A percentile compares a stretch with the other conserved stretches of the same genome.
Conservation (phyloP, 192 early-diverging fungal genomes). For the Helicostylum pulchrum region DNA sequence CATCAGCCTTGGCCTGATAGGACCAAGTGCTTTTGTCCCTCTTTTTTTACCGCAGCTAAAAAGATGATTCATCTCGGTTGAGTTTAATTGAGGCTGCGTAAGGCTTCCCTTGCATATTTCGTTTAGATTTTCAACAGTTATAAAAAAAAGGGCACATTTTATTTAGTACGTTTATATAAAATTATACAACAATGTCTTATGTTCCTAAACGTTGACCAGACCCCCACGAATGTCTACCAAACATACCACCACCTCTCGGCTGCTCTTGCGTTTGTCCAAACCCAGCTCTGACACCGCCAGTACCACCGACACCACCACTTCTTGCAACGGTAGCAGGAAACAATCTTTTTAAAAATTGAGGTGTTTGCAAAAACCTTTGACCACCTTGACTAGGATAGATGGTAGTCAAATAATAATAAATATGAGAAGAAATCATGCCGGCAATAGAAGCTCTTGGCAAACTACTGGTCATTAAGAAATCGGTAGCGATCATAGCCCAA, state of each 20-base stretch:
- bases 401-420: slow-evolving; percentile 72
- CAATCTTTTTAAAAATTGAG: slow-evolving; percentile 50
- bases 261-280: background rate
- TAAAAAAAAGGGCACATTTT: too few species aligned
- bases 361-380: slow-evolving; percentile 62
- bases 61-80: too few species aligned
- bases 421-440: slow-evolving; percentile 66
- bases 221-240: slow-evolving; percentile 34
- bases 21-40: too few species aligned
- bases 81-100: too few species aligned
- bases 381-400: slow-evolving; percentile 67
- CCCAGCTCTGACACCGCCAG: background rate
- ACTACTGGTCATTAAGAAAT: slow-evolving; percentile 42
- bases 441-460: slow-evolving; percentile 52
- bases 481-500: slow-evolving; percentile 60
- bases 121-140: too few species aligned
- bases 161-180: too few species aligned
- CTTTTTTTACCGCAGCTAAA: too few species aligned
- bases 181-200: background rate
- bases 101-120: too few species aligned
- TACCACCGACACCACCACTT: background rate
- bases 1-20: too few species aligned
- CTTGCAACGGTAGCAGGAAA: slow-evolving; percentile 40
- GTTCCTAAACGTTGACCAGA: background rate
- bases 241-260: slow-evolving; percentile 4